Evolutionary conservation across 768 basidiomycete genomes (phyloP).

Genomic region (Russula olivacea): DNA sequence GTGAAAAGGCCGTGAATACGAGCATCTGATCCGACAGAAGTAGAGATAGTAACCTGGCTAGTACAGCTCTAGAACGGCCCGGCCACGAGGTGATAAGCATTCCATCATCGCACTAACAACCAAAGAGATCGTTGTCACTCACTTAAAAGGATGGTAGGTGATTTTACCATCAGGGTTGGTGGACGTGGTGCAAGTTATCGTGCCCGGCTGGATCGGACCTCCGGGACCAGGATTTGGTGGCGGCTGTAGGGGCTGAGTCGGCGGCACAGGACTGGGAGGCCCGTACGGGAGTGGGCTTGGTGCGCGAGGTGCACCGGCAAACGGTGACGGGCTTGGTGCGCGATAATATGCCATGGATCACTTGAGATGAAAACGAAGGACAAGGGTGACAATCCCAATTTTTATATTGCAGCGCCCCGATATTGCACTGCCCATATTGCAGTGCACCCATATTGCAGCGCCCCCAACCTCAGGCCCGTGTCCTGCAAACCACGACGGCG

Average conservation of each 20-base stretch:
- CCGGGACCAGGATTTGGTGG: conserved; percentile 26
- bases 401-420: conserved; percentile 12
- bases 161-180: conserved; percentile 54
- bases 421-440: conserved; percentile 7
- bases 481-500: conserved; percentile 1
- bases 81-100: conserved; percentile 23
- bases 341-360: conserved; percentile 22
- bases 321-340: conserved; percentile 8
- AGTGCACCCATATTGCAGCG: too few species aligned
- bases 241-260: background rate
- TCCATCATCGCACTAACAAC: conserved; percentile 12
- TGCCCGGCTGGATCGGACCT: conserved; percentile 54
- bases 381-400: conserved; percentile 6
- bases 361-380: background rate
- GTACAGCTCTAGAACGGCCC: conserved; percentile 48
- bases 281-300: conserved; percentile 15
- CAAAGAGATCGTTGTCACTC: conserved; percentile 7
- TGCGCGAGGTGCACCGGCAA: background rate
- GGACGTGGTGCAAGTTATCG: conserved; percentile 68
- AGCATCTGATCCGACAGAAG: conserved; percentile 3
- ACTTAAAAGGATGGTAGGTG: conserved; percentile 73
- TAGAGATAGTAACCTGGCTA: conserved; percentile 52
- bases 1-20: background rate
- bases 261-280: conserved; percentile 23
- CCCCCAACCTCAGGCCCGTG: conserved; percentile 14